Percentiles rank a stretch among this genome's conserved stretches.
Evolutionary conservation across 768 basidiomycete genomes (phyloP).

Genomic region (Kwoniella dendrophila): DNA sequence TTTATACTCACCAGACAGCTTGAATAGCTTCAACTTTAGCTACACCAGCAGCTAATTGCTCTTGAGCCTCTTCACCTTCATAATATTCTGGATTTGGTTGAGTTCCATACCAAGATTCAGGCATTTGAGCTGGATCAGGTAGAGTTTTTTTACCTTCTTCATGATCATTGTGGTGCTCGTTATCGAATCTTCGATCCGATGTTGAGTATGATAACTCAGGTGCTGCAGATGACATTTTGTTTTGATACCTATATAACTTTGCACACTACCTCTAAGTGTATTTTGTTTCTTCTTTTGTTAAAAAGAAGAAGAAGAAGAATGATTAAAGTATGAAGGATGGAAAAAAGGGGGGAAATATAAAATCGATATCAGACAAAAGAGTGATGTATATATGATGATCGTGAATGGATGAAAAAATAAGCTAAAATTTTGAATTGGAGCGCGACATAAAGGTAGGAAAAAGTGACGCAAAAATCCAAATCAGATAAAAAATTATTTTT

Average conservation of each 20-base stretch:
- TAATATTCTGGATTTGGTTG: slow-evolving; percentile 15
- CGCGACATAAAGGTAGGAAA: too few relatives aligned
- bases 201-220: slow-evolving; percentile 3
- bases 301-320: not conserved
- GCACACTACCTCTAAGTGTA: not conserved
- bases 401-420: too few relatives aligned
- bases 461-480: too few relatives aligned
- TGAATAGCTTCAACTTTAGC: slow-evolving; percentile 45
- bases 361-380: not conserved
- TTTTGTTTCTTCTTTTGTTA: not conserved
- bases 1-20: slow-evolving; percentile 40
- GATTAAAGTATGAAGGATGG: not conserved
- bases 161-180: too few relatives aligned
- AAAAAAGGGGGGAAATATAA: not conserved
- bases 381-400: not conserved
- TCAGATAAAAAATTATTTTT: too few relatives aligned
- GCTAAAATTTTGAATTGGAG: too few relatives aligned
- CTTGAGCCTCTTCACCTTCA: slow-evolving; percentile 11
- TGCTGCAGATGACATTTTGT: slow-evolving; percentile 2
- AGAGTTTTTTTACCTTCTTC: slow-evolving; percentile 20
- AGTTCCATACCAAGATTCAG: not conserved
- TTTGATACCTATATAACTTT: not conserved
- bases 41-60: slow-evolving; percentile 35
- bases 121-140: not conserved
- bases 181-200: slow-evolving; percentile 1